Conservation (phyloP, 2,329 filamentous ascomycete species). For the Colletotrichum orbiculare region DNA sequence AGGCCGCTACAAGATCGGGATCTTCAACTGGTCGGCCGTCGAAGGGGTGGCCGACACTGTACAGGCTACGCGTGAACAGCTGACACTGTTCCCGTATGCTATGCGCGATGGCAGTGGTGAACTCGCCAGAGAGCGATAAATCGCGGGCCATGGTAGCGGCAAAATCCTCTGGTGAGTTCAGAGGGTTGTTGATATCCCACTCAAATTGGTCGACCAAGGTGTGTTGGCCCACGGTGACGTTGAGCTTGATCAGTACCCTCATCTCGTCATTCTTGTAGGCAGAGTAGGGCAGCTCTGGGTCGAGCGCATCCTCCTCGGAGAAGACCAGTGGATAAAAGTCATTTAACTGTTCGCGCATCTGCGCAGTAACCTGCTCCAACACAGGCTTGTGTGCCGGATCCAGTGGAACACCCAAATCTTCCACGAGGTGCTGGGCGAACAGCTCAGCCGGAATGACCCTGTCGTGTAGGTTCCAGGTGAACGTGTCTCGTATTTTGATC, state of each 20-base stretch:
- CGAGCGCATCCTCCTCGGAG: constrained; percentile 88
- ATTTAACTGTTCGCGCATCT: constrained; percentile 88
- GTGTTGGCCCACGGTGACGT: constrained; percentile 95
- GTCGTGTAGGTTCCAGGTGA: constrained; percentile 98
- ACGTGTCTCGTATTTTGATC: constrained; percentile 94
- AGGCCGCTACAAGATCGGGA: constrained; percentile 84
- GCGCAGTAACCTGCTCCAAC: constrained; percentile 69
- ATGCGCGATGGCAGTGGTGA: constrained; percentile 96
- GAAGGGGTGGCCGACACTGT: constrained; percentile 93
- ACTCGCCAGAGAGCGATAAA: constrained; percentile 91
- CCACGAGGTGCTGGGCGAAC: constrained; percentile 89
- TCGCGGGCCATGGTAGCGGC: constrained; percentile 89
- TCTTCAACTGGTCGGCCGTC: constrained; percentile 95
- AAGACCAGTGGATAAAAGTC: constrained; percentile 95
- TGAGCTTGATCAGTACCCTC: constrained; percentile 94
- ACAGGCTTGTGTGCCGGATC: constrained; percentile 72
- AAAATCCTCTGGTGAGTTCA: constrained; percentile 95
- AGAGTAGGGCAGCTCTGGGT: constrained; percentile 88
- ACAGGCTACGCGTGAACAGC: constrained; percentile 92
- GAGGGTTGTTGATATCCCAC: constrained; percentile 97
- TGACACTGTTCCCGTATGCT: constrained; percentile 97
- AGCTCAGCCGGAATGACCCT: constrained; percentile 81
- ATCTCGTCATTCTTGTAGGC: constrained; percentile 99
- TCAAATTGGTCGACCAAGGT: constrained; percentile 97
- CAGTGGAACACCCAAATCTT: constrained; percentile 81